Evolutionary conservation across 2,329 filamentous ascomycete species (phyloP), one percentile per base, ranked within the genome.

Genomic region (Plenodomus lindquistii): DNA sequence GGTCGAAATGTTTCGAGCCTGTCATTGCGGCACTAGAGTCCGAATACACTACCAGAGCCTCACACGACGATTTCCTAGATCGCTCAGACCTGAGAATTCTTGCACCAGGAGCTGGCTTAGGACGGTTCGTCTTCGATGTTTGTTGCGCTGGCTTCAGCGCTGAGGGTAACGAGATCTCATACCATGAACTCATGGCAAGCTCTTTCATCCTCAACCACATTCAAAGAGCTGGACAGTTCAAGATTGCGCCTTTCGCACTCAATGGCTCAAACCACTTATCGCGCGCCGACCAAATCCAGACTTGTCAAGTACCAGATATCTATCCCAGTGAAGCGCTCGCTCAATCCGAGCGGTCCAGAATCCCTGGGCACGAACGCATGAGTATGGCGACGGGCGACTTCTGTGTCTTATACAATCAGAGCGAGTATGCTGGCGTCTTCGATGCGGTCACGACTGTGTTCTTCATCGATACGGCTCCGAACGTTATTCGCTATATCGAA

Each of bases 391-490:
- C 92, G 0, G 91, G 91, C 3, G 94, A 99, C 69, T 99, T 99
- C 65, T 82, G 95, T 47, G 87, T 91, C n/a, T 73, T 92, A 1
- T 99, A 99, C 70, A 81, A 80, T 20, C 79, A 86, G 48, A 77
- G 81, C 1, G 80, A 82, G 0, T 83, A 89, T 60, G 72, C 75
- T 8, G 80, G 79, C 0, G 63, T 72, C 0, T 97, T 91, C 70
- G 86, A 97, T 63, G 91, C 87, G 1, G 90, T 97, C 2, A 85
- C 89, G 0, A 90, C 88, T 2, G 89, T 96, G 10, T 99, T 97
- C 76, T 99, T 99, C 76, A 87, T 99, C 48, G 95, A 99, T 70
- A 99, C 94, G 1, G 94, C 94, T 2, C 92, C 93, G 1, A 97
- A 99, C 69, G 71, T 97, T 24, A 87, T 97, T 44, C 84, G 88